Evolutionary conservation across 2,329 filamentous ascomycete genomes (phyloP).

Genomic region (Arthroderma sp.): DNA sequence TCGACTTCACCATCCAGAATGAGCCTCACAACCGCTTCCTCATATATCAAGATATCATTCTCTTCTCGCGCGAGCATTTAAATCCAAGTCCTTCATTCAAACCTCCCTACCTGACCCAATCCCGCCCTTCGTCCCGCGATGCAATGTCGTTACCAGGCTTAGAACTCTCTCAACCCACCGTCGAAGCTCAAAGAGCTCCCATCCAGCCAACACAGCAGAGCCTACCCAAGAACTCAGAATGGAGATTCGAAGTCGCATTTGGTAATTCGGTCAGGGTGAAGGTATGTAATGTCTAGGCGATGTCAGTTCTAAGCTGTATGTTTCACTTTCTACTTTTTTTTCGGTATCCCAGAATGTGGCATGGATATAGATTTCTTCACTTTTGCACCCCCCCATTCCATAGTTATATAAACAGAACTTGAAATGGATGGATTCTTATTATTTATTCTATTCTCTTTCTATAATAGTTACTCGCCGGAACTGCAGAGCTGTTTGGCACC

Average conservation of each 20-base stretch:
- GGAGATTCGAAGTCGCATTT: slow-evolving; percentile 60
- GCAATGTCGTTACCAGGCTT: slow-evolving; percentile 62
- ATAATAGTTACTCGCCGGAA: slow-evolving; percentile 59
- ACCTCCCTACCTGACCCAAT: too few relatives aligned
- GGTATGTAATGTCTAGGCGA: slow-evolving; percentile 22
- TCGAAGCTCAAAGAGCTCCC: slow-evolving; percentile 28
- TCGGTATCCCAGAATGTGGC: not conserved
- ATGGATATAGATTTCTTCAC: not conserved
- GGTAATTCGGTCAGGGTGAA: slow-evolving; percentile 41
- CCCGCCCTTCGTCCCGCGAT: slow-evolving; percentile 9
- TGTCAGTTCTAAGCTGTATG: not conserved
- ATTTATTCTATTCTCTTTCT: slow-evolving; percentile 17
- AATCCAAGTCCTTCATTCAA: too few relatives aligned
- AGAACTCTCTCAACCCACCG: slow-evolving; percentile 52
- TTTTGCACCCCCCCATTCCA: not conserved
- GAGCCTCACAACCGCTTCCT: too few relatives aligned
- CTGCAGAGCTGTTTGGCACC: slow-evolving; percentile 86
- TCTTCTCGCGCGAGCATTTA: too few relatives aligned
- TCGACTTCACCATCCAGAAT: too few relatives aligned
- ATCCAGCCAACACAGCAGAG: slow-evolving; percentile 34
- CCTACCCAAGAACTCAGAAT: slow-evolving; percentile 57
- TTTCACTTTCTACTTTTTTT: not conserved
- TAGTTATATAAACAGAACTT: slow-evolving; percentile 14
- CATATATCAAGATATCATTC: too few relatives aligned
- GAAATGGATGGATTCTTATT: not conserved